phyloP scores from a whole-genome alignment of 2,329 filamentous ascomycete genomes.

The Pseudofabraea citricarpa region DNA sequence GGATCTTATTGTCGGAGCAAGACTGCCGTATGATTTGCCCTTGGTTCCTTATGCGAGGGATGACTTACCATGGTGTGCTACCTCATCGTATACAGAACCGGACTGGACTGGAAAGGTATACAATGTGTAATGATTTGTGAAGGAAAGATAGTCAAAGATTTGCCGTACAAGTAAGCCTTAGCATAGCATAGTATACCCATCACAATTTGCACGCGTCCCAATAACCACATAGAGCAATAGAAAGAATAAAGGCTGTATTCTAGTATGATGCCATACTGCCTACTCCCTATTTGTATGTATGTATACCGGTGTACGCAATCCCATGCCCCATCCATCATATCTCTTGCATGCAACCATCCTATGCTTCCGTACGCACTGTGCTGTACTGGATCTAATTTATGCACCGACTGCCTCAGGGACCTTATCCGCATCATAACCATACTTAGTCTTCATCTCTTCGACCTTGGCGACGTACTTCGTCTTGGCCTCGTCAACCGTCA shows the following conservation, averaged over 20 bases:
- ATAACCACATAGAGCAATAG: too few relatives aligned
- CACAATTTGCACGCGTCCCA: too few relatives aligned
- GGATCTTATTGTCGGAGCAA: slow-evolving; percentile 54
- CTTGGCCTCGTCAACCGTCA: slow-evolving; percentile 64
- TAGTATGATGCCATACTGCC: too few relatives aligned
- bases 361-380: too few relatives aligned
- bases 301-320: too few relatives aligned
- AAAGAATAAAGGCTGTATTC: too few relatives aligned
- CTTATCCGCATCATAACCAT: slow-evolving; percentile 64
- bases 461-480: slow-evolving; percentile 70
- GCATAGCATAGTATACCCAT: too few relatives aligned
- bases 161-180: too few relatives aligned
- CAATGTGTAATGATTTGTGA: slow-evolving; percentile 11
- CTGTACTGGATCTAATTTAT: too few relatives aligned
- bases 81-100: slow-evolving; percentile 49
- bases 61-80: slow-evolving; percentile 77
- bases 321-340: not conserved
- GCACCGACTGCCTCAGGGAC: slow-evolving; percentile 49
- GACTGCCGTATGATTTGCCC: slow-evolving; percentile 81
- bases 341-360: not conserved
- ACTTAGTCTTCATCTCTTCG: slow-evolving; percentile 64
- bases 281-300: too few relatives aligned
- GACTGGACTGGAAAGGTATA: slow-evolving; percentile 52
- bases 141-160: too few relatives aligned
- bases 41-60: slow-evolving; percentile 56